These are phyloP conservation scores for Arabidopsis arenosa DNA, from an alignment of 345 rosid species.

Conservation along the genomic window DNA sequence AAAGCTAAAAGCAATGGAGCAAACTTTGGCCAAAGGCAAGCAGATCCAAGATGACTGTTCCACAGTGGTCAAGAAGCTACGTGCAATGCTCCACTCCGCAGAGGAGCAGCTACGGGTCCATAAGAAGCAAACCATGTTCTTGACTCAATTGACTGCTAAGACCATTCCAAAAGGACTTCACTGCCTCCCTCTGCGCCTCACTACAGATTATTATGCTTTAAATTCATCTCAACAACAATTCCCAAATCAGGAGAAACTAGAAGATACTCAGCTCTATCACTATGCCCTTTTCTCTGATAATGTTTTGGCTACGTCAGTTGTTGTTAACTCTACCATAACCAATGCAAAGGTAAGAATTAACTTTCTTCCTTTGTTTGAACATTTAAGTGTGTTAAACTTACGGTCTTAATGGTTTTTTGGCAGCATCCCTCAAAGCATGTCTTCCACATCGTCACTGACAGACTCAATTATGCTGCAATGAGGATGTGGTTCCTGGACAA, in stretches of 20 bases:
- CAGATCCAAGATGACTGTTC: slow-evolving; percentile 93
- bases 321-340: slow-evolving; percentile 83
- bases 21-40: slow-evolving; percentile 78
- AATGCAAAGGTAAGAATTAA: slow-evolving; percentile 73
- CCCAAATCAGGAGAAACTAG: slow-evolving; percentile 74
- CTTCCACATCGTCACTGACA: slow-evolving; percentile 93
- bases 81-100: slow-evolving; percentile 95
- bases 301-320: slow-evolving; percentile 89
- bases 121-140: slow-evolving; percentile 85
- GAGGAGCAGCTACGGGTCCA: slow-evolving; percentile 98
- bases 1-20: slow-evolving; percentile 87
- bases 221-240: slow-evolving; percentile 70
- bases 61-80: slow-evolving; percentile 80
- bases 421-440: slow-evolving; percentile 92
- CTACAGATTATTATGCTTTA: slow-evolving; percentile 73
- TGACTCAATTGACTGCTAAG: slow-evolving; percentile 72
- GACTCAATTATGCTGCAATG: slow-evolving; percentile 97
- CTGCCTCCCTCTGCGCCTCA: slow-evolving; percentile 95
- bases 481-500: slow-evolving; percentile 96
- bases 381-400: slow-evolving; percentile 29
- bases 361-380: slow-evolving; percentile 14
- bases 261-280: slow-evolving; percentile 73
- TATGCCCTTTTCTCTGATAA: slow-evolving; percentile 97
- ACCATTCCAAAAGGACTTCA: slow-evolving; percentile 97
- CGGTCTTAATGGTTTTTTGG: slow-evolving; percentile 40